Conservation (phyloP, 441 rosid genomes). For the Euphorbia celastroides region DNA sequence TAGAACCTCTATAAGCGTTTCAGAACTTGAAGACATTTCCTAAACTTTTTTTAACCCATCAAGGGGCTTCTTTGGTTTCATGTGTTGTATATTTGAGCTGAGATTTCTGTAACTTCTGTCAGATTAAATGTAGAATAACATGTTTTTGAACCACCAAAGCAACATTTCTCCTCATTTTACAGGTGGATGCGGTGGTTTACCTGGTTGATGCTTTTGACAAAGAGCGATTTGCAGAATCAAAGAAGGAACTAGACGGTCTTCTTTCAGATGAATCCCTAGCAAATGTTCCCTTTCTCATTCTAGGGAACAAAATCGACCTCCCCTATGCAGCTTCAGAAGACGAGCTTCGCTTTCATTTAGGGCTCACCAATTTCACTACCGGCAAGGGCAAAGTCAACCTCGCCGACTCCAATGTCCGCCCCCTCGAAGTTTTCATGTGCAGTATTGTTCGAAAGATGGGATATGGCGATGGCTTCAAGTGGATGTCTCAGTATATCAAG, state of each 20-base stretch:
- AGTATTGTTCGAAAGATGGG: slow-evolving; percentile 97
- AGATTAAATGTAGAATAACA: no score
- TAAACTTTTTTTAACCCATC: no score
- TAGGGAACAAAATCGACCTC: slow-evolving; percentile 91
- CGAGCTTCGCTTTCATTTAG: slow-evolving; percentile 75
- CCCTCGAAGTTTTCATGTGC: slow-evolving; percentile 91
- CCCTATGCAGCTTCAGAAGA: slow-evolving; percentile 93
- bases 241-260: slow-evolving; percentile 85
- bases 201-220: slow-evolving; percentile 90
- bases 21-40: not conserved
- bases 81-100: not conserved
- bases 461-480: slow-evolving; percentile 89
- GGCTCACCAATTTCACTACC: slow-evolving; percentile 82
- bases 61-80: not conserved
- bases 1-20: no score
- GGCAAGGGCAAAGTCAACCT: slow-evolving; percentile 89
- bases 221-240: slow-evolving; percentile 87
- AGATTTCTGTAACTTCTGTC: not conserved
- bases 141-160: no score
- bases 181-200: slow-evolving; percentile 95
- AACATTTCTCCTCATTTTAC: not conserved
- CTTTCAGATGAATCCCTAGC: slow-evolving; percentile 81
- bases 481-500: slow-evolving; percentile 92
- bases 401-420: slow-evolving; percentile 65
- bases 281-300: slow-evolving; percentile 71